A percentile compares a stretch with the other conserved stretches of the same genome.
Conservation (phyloP, 1,139 yeast species). For the Yamadazyma mexicana region DNA sequence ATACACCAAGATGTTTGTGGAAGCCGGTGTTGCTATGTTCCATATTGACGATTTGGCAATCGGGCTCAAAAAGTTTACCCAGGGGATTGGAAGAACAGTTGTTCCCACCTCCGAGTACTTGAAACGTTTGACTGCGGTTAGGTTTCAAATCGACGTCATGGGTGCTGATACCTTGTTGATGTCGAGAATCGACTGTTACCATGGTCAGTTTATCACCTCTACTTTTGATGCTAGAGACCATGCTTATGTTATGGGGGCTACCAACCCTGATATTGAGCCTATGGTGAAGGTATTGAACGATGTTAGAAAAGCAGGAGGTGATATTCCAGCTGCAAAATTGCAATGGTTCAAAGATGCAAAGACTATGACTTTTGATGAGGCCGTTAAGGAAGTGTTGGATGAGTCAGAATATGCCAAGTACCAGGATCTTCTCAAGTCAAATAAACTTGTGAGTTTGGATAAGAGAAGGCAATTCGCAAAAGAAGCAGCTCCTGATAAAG, state of each 20-base stretch:
- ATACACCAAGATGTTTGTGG: conserved; percentile 62
- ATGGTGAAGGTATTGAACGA: conserved; percentile 46
- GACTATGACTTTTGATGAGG: conserved; percentile 51
- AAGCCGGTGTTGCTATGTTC: conserved; percentile 64
- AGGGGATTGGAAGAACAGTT: conserved; percentile 60
- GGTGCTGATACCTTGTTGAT: conserved; percentile 57
- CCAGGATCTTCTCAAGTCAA: conserved; percentile 20
- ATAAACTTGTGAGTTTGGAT: conserved; percentile 16
- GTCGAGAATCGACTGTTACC: conserved; percentile 63
- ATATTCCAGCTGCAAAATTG: conserved; percentile 29
- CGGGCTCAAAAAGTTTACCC: conserved; percentile 69
- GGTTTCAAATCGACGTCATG: conserved; percentile 68
- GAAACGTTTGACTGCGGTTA: conserved; percentile 55
- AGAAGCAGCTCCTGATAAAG: conserved; percentile 24
- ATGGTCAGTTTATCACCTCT: conserved; percentile 54
- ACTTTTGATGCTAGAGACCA: conserved; percentile 43
- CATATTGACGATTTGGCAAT: conserved; percentile 66
- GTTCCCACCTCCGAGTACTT: conserved; percentile 63
- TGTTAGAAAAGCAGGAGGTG: conserved; percentile 21
- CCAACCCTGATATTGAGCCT: conserved; percentile 38
- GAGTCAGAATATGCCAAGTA: conserved; percentile 8
- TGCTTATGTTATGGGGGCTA: conserved; percentile 16
- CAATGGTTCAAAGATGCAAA: conserved; percentile 43
- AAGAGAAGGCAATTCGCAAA: conserved; percentile 27
- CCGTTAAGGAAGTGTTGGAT: conserved; percentile 29